phyloP scores from a whole-genome alignment of 257 asterid species.

The Euphrasia confusa region DNA sequence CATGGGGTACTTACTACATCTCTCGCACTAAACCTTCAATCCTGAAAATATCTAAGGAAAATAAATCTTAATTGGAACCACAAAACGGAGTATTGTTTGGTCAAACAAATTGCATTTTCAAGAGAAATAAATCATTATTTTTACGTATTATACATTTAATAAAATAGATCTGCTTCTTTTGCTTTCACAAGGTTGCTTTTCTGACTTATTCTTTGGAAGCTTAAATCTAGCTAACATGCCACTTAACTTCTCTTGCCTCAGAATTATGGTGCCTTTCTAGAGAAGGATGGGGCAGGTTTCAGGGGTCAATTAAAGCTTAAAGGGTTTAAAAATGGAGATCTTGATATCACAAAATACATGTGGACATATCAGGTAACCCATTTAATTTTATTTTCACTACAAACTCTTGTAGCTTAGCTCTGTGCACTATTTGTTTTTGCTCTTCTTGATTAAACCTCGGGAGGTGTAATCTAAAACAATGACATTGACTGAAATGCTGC shows the following conservation, averaged over 20 bases:
- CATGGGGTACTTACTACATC: not conserved
- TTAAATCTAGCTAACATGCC: conserved; percentile 15
- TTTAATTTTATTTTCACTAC: conserved; percentile 17
- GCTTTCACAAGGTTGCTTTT: no score
- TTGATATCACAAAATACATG: conserved; percentile 45
- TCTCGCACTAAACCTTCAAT: not conserved
- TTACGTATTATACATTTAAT: not conserved
- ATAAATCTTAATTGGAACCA: not conserved
- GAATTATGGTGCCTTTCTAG: conserved; percentile 93
- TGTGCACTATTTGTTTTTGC: conserved; percentile 6
- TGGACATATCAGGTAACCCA: conserved; percentile 81
- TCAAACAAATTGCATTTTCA: conserved; percentile 10
- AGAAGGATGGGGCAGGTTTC: conserved; percentile 95
- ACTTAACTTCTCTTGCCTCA: conserved; percentile 34
- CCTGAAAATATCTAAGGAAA: conserved; percentile 1
- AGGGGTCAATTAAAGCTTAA: conserved; percentile 68
- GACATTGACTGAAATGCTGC: conserved; percentile 14
- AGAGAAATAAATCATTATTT: not conserved
- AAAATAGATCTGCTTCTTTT: not conserved
- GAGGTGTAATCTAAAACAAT: conserved; percentile 2
- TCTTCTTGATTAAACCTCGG: not conserved
- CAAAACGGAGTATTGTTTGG: not conserved
- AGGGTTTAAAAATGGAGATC: conserved; percentile 66
- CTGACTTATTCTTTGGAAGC: not conserved
- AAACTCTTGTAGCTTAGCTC: conserved; percentile 1